Conservation (phyloP, 2,329 filamentous ascomycete species). For the Venturia oleaginea region DNA sequence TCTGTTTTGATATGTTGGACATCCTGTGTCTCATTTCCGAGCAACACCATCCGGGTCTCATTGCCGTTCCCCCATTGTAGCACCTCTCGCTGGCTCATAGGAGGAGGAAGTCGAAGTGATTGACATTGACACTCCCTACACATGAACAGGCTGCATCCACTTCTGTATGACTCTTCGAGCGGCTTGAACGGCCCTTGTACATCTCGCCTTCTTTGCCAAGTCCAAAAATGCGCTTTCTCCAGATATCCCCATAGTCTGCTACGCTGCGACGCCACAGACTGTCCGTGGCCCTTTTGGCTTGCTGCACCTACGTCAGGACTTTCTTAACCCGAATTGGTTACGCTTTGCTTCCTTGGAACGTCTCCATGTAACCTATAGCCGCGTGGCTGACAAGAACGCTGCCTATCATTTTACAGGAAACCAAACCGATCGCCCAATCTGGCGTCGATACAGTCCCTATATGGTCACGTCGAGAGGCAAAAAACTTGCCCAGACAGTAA, state of each 20-base stretch:
- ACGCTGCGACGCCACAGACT: background rate
- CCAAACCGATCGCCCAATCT: background rate
- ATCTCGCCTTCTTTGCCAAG: background rate
- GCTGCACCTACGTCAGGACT: background rate
- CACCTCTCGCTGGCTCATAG: background rate
- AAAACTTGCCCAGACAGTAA: background rate
- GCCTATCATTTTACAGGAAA: background rate
- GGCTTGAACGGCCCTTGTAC: background rate
- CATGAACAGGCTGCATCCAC: background rate
- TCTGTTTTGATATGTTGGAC: background rate
- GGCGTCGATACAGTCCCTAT: background rate
- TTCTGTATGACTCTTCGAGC: background rate
- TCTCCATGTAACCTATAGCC: background rate
- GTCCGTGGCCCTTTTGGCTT: background rate
- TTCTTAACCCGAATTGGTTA: background rate
- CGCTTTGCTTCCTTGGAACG: background rate
- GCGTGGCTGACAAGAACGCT: background rate
- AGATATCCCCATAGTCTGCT: background rate
- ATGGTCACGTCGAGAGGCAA: conserved; percentile 1
- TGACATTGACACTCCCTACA: background rate
- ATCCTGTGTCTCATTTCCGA: background rate
- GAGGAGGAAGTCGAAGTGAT: background rate
- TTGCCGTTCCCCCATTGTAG: background rate
- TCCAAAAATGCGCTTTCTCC: background rate
- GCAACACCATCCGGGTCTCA: background rate